A percentile compares a stretch with the other conserved stretches of the same genome.
Evolutionary conservation across 305 asterid species (phyloP).

Genomic region (Galium porrigens): DNA sequence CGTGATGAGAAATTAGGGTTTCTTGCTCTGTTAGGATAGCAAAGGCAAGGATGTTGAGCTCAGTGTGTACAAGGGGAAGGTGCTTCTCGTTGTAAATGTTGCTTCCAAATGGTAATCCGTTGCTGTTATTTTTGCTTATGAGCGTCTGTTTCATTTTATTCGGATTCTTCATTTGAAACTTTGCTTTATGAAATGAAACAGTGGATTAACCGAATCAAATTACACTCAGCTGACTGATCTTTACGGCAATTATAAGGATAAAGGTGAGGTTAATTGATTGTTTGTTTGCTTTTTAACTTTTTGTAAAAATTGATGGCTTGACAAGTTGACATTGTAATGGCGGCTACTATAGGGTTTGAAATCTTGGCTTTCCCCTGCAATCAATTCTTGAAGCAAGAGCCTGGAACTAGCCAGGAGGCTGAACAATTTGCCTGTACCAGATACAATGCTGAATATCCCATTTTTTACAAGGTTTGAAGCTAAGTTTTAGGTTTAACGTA

Average conservation of each 20-base stretch:
- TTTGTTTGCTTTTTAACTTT: not conserved
- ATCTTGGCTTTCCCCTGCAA: constrained; percentile 91
- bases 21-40: constrained; percentile 33
- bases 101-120: constrained; percentile 74
- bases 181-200: constrained; percentile 25
- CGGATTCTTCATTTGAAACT: not conserved
- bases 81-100: constrained; percentile 83
- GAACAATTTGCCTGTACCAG: constrained; percentile 75
- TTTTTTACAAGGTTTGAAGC: constrained; percentile 56
- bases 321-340: not conserved
- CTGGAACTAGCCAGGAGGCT: constrained; percentile 66
- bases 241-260: constrained; percentile 49
- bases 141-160: not conserved
- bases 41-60: constrained; percentile 61
- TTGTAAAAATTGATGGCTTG: not conserved
- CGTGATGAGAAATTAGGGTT: not conserved
- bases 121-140: not conserved
- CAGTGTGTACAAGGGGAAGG: constrained; percentile 52
- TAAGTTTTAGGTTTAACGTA: not conserved
- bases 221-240: constrained; percentile 72
- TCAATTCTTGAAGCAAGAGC: constrained; percentile 85
- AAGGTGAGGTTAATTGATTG: constrained; percentile 30
- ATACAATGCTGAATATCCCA: constrained; percentile 85
- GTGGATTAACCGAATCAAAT: constrained; percentile 72
- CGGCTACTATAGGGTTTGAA: constrained; percentile 51